Evolutionary conservation across 169 alveolate genomes (phyloP), one percentile per base, ranked within the genome.

Genomic region (Theileria parva): DNA sequence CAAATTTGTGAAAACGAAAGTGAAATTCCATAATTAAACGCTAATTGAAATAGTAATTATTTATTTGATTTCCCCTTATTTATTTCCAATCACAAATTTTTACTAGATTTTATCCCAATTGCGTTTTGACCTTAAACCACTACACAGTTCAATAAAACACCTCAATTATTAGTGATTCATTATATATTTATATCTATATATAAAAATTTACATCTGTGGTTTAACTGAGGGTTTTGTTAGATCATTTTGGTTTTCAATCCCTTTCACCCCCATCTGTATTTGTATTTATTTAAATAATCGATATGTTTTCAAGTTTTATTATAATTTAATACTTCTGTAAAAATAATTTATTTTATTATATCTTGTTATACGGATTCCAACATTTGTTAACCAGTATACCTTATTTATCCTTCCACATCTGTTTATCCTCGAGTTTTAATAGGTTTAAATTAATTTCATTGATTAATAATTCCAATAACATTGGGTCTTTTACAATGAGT

Each of bases 401-500:
- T 44, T 0, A 44, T 13, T 32, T 11, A 44, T 44, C 53, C 53
- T 44, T 44, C 53, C 53, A 44, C 2, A 44, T 13, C 53, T 11
- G 13, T 44, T 44, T 44, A 44, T 44, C 12, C 8, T 44, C 19
- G 8, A 57, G n/a, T 8, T 57, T 57, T 57, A 21, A 57, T 57
- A 3, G 1, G 66, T 7, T 15, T 63, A 63, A 23, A 63, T n/a
- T 63, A 23, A n/a, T 63, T 15, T 7, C 15, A 60, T 60, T 57
- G 2, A 57, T 57, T 44, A 44, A 44, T 44, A 4, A 4, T 4
- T 44, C 11, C 30, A 0, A 59, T 0, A 5, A 28, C 30, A 15
- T 63, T 63, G n/a, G n/a, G 15, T 28, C 23, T 27, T 37, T 0
- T 34, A 78, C 2, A 76, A 95, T 96, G 98, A 77, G 96, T 60